Base-by-base conservation (phyloP, 1,139 yeast genomes). In the Debaryomyces robertsiae region DNA sequence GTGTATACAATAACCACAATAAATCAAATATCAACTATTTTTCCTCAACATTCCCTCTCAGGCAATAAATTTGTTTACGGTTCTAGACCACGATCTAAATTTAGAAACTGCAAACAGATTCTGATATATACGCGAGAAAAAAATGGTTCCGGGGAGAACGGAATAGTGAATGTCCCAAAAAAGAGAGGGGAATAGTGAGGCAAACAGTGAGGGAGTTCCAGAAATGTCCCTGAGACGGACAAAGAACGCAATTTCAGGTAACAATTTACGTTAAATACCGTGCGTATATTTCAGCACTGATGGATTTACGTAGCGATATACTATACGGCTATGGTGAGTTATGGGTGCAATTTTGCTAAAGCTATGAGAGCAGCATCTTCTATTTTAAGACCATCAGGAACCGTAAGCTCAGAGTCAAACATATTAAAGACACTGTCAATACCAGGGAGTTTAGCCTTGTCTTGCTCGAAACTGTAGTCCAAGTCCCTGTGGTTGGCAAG, bases 311-410 rank as follows among this genome's bases (percentile, higher is more conserved):
- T 6, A 17, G 19, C 19, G 16, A 14, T 33, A 27, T 11, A 15
- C 15, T 32, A 32, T 15, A 24, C 24, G 14, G 16, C 9, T 11
- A 14, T 19, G 22, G 22, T 19, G 14, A n/a, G 4, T 11, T 25
- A 25, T 25, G 28, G 30, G 24, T 25, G 9, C 17, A 58, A 42
- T 37, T 71, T 77, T 2, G 90, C 66, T 41, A 88, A 67, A 0
- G 87, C 77, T 7, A 85, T 77, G 62, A 82, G 56, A 2, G 81
- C 71, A 1, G 83, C 85, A 58, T 88, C 96, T 54, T 87, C 95
- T 2, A 83, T 70, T 41, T 86, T 73, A 1, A 78, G 70, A 1
- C 84, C 81, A 0, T 66, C 57, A 1, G 86, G 83, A 11, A 84
- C 69, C 6, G 57, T 58, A 28, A 84, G 47, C 39, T 73, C 70